Evolutionary conservation across 257 asterid species (phyloP), one percentile per base, ranked within the genome.

Genomic region (Lantana camara): DNA sequence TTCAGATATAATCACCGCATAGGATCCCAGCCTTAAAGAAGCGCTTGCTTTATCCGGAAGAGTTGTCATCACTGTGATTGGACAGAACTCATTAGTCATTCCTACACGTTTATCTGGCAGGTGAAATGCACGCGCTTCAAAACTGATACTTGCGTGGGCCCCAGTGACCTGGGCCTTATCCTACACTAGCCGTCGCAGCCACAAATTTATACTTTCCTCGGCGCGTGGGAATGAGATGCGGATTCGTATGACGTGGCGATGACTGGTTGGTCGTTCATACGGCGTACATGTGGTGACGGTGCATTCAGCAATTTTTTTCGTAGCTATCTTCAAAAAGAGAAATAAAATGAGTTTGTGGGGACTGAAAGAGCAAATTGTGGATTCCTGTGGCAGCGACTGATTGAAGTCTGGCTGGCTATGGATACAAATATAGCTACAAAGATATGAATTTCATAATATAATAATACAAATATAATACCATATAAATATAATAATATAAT

Each of bases 81-180:
- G 24, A 34, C 29, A 3, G 8, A 29, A 34, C 34, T 22, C 9
- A 15, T 4, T 13, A 41, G 3, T 48, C 24, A 35, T 30, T 32
- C 60, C 23, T 60, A 57, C 53, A 48, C 53, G 45, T 37, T 12
- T 58, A n/a, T 11, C 44, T 10, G 7, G 61, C 17, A 24, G 8
- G 60, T 58, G 61, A 37, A n/a, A 4, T 27, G 15, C 16, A 49
- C 62, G 62, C 47, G 50, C 63, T 1, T 19, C n/a, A 11, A n/a
- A 27, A 4, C 14, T 29, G 21, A 41, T 20, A 38, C 9, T 12
- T 13, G 35, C 4, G 51, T 45, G 65, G 58, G 73, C 32, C 73
- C 50, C 14, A n/a, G 19, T 55, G 56, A 30, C 55, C 45, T 17
- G 34, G 60, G 45, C 66, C 53, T 67, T 57, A 68, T 68, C 66